Percentiles rank a stretch among this genome's conserved stretches.
phyloP scores from a whole-genome alignment of 2,329 filamentous ascomycete genomes.

The Stemphylium beticola region DNA sequence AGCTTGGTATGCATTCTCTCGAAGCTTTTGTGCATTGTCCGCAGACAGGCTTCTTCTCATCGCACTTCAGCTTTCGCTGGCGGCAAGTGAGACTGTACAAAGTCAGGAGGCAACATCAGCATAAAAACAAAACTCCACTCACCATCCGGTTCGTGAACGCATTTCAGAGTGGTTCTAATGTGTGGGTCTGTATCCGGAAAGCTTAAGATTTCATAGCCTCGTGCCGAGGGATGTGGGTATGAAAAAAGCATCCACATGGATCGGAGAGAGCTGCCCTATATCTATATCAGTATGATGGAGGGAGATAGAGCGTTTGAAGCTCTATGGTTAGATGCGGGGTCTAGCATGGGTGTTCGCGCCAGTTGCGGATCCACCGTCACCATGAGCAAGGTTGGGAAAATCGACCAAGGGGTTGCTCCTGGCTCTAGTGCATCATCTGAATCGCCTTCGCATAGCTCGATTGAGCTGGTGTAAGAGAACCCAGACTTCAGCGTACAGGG shows the following conservation, averaged over 20 bases:
- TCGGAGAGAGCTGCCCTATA: conserved; percentile 38
- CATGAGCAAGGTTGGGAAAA: conserved; percentile 30
- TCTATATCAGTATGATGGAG: conserved; percentile 37
- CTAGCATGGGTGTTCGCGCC: conserved; percentile 41
- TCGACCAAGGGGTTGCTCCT: conserved; percentile 32
- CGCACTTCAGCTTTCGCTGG: conserved; percentile 68
- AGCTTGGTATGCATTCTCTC: conserved; percentile 65
- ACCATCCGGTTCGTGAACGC: conserved; percentile 51
- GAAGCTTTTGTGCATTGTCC: conserved; percentile 67
- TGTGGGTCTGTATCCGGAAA: conserved; percentile 23
- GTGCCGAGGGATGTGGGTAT: conserved; percentile 33
- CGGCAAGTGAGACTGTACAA: conserved; percentile 58
- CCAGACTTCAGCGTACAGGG: conserved; percentile 23
- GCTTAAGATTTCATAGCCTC: conserved; percentile 21
- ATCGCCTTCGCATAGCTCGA: conserved; percentile 34
- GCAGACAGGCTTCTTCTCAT: conserved; percentile 66
- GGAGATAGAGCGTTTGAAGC: conserved; percentile 29
- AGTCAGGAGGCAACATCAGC: conserved; percentile 11
- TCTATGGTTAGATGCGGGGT: conserved; percentile 43
- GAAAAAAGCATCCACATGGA: conserved; percentile 27
- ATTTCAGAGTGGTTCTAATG: conserved; percentile 27
- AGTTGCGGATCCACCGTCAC: conserved; percentile 38
- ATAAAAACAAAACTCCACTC: conserved; percentile 20
- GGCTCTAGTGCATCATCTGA: conserved; percentile 38
- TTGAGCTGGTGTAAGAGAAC: conserved; percentile 36